Conservation (phyloP, 495 filamentous ascomycete species). For the Aspergillus sparsus region DNA sequence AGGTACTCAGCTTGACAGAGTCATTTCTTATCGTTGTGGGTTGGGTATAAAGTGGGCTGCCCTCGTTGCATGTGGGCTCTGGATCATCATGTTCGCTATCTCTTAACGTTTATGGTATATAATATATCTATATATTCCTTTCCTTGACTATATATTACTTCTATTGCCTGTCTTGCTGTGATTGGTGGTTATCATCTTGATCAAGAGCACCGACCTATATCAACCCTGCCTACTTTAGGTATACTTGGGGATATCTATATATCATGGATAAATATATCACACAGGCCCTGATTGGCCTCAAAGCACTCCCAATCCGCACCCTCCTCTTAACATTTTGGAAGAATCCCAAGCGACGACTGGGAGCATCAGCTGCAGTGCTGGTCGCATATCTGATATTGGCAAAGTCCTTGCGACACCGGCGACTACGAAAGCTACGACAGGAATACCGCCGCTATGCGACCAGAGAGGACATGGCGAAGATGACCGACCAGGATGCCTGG, state of each 20-base stretch:
- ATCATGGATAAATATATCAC: conserved; percentile 14
- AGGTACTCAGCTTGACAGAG: too few relatives aligned
- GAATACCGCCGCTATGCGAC: conserved; percentile 48
- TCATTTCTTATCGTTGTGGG: too few relatives aligned
- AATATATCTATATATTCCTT: too few relatives aligned
- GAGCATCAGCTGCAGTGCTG: conserved; percentile 2
- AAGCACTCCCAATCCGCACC: conserved; percentile 6
- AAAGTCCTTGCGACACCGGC: conserved; percentile 48
- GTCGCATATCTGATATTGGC: conserved; percentile 26
- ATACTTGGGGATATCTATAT: background rate
- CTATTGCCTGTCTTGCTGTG: too few relatives aligned
- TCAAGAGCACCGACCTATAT: background rate
- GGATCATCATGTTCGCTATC: too few relatives aligned
- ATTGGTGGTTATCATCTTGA: too few relatives aligned
- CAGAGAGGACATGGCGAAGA: conserved; percentile 50
- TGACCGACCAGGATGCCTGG: conserved; percentile 62
- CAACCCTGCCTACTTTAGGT: background rate
- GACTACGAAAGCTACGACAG: conserved; percentile 42
- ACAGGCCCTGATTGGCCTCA: conserved; percentile 7
- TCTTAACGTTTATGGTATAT: too few relatives aligned
- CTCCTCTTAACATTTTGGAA: conserved; percentile 8
- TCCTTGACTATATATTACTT: too few relatives aligned
- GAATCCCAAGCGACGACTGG: conserved; percentile 9
- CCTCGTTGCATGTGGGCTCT: too few relatives aligned
- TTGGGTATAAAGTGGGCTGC: too few relatives aligned